A percentile compares a stretch with the other conserved stretches of the same genome.
Conservation (phyloP, 2,329 filamentous ascomycete genomes). For the Hirsutella rhossiliensis region DNA sequence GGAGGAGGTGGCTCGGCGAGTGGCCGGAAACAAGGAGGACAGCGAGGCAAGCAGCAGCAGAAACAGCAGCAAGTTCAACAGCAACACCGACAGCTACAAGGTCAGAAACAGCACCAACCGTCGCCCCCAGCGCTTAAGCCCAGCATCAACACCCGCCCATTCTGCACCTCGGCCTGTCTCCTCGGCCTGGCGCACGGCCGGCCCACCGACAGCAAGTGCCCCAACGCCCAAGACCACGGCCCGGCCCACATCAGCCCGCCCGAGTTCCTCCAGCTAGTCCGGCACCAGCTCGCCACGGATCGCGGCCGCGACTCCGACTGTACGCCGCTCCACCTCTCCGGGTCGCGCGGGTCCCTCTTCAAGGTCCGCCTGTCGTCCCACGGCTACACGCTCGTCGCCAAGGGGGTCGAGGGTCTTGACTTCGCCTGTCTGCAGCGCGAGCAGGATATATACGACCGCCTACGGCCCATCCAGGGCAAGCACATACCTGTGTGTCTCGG, state of each 20-base stretch:
- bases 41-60: too few relatives aligned
- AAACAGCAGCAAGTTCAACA: too few relatives aligned
- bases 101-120: too few relatives aligned
- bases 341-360: conserved; percentile 19
- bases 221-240: not conserved
- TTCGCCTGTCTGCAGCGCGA: conserved; percentile 13
- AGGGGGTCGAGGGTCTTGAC: conserved; percentile 16
- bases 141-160: too few relatives aligned
- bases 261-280: not conserved
- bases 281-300: not conserved
- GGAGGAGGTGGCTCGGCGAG: too few relatives aligned
- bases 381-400: too few relatives aligned
- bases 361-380: conserved; percentile 22
- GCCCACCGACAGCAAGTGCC: too few relatives aligned
- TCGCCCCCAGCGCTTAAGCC: too few relatives aligned
- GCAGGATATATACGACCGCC: conserved; percentile 16
- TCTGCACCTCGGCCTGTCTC: too few relatives aligned
- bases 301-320: not conserved
- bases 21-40: too few relatives aligned
- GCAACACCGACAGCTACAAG: too few relatives aligned
- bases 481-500: conserved; percentile 22
- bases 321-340: conserved; percentile 14
- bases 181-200: too few relatives aligned
- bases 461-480: conserved; percentile 17
- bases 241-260: not conserved